Percentiles rank a stretch among this genome's conserved stretches.
Conservation (phyloP, 345 rosid species). For the Syzygium jambos region DNA sequence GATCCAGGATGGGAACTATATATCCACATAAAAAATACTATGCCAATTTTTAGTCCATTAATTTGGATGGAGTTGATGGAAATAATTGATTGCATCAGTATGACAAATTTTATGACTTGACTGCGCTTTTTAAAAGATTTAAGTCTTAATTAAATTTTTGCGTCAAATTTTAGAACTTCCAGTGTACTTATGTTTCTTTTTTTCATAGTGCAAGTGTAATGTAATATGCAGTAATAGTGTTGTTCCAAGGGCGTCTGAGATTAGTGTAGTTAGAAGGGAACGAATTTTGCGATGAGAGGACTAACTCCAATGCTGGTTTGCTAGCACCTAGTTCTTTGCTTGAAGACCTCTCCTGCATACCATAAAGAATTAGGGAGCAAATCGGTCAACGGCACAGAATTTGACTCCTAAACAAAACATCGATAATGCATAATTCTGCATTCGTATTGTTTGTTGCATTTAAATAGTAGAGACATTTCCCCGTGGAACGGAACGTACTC, state of each 20-base stretch:
- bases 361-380: not conserved
- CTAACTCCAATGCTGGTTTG: not conserved
- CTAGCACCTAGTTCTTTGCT: not conserved
- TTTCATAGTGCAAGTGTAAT: not conserved
- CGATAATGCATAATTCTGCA: not conserved
- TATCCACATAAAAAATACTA: not conserved
- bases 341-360: not conserved
- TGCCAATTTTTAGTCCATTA: not conserved
- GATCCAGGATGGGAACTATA: not conserved
- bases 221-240: not conserved
- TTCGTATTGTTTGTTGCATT: not conserved
- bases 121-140: not conserved
- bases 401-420: not conserved
- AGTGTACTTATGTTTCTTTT: no score
- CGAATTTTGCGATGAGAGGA: not conserved
- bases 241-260: not conserved
- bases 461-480: not conserved
- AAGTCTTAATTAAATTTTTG: not conserved
- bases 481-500: not conserved
- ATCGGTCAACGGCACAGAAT: not conserved
- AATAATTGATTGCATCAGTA: not conserved
- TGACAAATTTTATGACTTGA: not conserved
- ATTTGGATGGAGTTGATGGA: not conserved
- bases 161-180: no score
- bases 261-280: not conserved